Evolutionary conservation across 2,329 filamentous ascomycete species (phyloP), one percentile per base, ranked within the genome.

Genomic region (Coniochaeta sp.): DNA sequence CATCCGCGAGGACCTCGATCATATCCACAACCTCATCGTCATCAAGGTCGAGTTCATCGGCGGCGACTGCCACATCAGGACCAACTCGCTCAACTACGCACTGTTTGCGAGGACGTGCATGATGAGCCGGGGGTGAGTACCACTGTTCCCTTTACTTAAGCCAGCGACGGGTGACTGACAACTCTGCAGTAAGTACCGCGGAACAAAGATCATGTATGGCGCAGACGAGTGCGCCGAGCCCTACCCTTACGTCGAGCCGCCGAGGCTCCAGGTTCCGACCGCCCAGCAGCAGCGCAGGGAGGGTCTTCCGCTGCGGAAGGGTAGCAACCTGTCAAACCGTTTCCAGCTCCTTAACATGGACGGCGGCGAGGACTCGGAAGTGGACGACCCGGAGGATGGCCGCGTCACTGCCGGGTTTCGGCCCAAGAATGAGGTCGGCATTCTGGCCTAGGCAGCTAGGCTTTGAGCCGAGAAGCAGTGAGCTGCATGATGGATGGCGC

Each of bases 1-100:
- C 14, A 82, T 95, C 56, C 82, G 86, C 10, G 77, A 84, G 4
- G 87, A 95, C 59, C 75, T 94, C 32, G 85, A 91, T 22, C 89
- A 95, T 63, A 92, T 95, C 54, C 84, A 92, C 70, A 88, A 89
- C 55, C 75, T 95, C 1, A 72, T 85, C 20, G 78, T 95, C 10
- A 74, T 94, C 60, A 78, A 78, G 40, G 70, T 94, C 42, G 67
- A 70, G 7, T 85, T 87, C 64, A 66, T 69, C 3, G 71, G 75
- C 16, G 74, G 75, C 4, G 79, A 83, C 64, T 86, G 79, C 53
- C 81, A 81, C 64, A 82, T 95, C 57, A 83, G 80, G 51, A 89
- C 85, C 7, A 95, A 91, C 65, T 90, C 88, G 0, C 77, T 95
- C 9, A 78, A 86, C 61, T 85, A 86, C 55, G 86, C 89, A 10